Evolutionary conservation across 2,329 filamentous ascomycete species (phyloP).

Genomic region (Botrytis aclada): DNA sequence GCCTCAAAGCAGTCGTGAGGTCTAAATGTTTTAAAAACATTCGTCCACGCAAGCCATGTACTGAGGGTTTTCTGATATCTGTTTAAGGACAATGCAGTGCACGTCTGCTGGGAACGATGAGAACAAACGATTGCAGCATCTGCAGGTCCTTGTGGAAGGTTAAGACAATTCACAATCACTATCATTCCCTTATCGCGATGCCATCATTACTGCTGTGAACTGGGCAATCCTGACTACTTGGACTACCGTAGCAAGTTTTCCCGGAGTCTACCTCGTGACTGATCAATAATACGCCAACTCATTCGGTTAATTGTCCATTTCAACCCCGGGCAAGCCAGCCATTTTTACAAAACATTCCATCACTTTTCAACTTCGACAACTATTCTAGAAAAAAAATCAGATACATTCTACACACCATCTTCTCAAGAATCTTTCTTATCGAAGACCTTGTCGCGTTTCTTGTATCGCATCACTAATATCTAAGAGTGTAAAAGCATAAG

Average conservation of each 20-base stretch:
- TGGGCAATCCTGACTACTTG: neutral
- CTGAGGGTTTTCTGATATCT: slow-evolving; percentile 12
- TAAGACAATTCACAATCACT: neutral
- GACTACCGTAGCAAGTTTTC: neutral
- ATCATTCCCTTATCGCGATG: slow-evolving; percentile 5
- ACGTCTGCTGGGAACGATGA: slow-evolving; percentile 7
- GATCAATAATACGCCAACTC: neutral
- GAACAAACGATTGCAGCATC: neutral
- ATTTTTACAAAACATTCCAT: slow-evolving; percentile 12
- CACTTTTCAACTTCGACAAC: neutral
- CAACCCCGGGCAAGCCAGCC: neutral
- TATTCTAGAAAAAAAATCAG: neutral
- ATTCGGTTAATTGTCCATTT: slow-evolving; percentile 13
- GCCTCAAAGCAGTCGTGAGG: slow-evolving; percentile 92
- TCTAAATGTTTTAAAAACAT: slow-evolving; percentile 98
- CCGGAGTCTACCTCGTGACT: neutral
- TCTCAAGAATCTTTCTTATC: neutral
- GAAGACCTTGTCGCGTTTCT: slow-evolving; percentile 17
- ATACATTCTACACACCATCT: neutral
- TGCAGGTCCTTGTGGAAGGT: neutral
- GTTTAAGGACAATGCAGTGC: neutral
- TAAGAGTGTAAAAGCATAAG: slow-evolving; percentile 22
- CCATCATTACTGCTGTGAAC: neutral
- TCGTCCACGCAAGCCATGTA: slow-evolving; percentile 58
- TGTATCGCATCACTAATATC: slow-evolving; percentile 32